Conservation (phyloP, 305 asterid species). For the Nicotiana rustica region DNA sequence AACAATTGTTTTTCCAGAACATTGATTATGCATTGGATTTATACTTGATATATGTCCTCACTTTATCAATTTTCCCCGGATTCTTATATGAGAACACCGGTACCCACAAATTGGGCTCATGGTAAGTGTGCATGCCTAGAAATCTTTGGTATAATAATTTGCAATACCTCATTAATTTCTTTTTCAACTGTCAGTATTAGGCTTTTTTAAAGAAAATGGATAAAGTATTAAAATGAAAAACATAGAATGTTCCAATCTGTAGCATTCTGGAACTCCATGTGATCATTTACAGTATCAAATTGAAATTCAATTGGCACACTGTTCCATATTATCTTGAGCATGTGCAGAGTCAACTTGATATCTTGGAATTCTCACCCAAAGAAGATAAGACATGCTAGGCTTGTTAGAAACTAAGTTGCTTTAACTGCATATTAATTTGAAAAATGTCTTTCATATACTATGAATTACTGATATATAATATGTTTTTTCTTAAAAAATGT, state of each 20-base stretch:
- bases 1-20: conserved; percentile 59
- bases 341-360: background rate
- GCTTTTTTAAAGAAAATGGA: background rate
- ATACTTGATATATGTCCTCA: conserved; percentile 62
- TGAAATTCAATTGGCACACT: background rate
- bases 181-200: background rate
- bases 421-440: background rate
- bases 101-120: conserved; percentile 70
- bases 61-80: conserved; percentile 88
- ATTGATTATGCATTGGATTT: conserved; percentile 65
- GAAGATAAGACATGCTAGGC: background rate
- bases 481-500: background rate
- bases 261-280: background rate
- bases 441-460: background rate
- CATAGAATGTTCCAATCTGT: background rate
- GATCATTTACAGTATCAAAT: background rate
- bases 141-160: background rate
- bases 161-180: background rate
- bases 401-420: background rate
- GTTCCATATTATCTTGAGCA: background rate
- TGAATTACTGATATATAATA: background rate
- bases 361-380: background rate
- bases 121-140: conserved; percentile 52
- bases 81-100: conserved; percentile 92
- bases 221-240: background rate